Evolutionary conservation across 257 asterid species (phyloP).

Genomic region (Paraleonurus japonicus): DNA sequence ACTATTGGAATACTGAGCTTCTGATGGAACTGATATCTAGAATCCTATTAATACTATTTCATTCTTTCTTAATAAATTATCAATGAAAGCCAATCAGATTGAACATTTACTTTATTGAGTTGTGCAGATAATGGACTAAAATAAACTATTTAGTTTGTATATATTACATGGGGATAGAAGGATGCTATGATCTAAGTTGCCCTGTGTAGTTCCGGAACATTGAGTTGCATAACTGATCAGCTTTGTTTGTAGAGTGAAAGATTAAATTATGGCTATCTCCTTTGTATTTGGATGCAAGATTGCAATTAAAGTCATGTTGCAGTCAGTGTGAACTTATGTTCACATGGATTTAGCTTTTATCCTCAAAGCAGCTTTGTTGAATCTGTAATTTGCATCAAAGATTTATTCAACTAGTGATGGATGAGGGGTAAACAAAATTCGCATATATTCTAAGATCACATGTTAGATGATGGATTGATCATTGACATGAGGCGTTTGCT

Average conservation of each 20-base stretch:
- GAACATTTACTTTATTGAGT: slow-evolving; percentile 4
- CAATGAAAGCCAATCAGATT: not conserved
- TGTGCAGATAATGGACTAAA: slow-evolving; percentile 7
- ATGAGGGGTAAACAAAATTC: slow-evolving; percentile 1
- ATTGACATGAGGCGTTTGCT: not conserved
- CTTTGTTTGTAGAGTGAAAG: not conserved
- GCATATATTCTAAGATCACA: slow-evolving; percentile 3
- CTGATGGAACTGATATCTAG: slow-evolving; percentile 9
- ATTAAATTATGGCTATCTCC: not conserved
- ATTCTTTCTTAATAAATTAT: not conserved
- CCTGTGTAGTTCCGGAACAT: not conserved
- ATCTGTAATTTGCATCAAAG: not conserved
- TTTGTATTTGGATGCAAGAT: not conserved
- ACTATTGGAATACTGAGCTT: slow-evolving; percentile 9
- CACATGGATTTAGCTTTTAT: not conserved
- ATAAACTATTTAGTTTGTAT: not conserved
- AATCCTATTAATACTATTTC: not conserved
- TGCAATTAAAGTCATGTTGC: not conserved
- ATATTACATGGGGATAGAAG: not conserved
- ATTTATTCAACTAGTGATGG: not conserved
- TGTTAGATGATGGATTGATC: slow-evolving; percentile 8
- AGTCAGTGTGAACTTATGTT: not conserved
- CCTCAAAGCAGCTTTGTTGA: slow-evolving; percentile 1
- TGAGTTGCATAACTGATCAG: not conserved
- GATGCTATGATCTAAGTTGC: not conserved